A percentile compares a stretch with the other conserved stretches of the same genome.
These are phyloP conservation scores for Talinum fruticosum DNA, from an alignment of 148 eudicot species.

Conservation along the genomic window DNA sequence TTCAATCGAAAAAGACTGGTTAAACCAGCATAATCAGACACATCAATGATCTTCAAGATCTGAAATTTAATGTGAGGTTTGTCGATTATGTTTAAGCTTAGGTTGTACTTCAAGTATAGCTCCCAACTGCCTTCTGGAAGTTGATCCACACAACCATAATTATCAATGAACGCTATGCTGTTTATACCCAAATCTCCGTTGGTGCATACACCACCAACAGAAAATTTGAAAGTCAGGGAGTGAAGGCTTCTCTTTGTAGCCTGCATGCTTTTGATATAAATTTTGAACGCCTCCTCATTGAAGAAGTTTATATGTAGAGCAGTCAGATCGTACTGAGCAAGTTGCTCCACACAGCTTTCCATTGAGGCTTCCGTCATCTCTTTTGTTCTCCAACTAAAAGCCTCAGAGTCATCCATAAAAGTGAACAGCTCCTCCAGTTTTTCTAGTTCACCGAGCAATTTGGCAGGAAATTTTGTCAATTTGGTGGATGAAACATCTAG, in stretches of 20 bases:
- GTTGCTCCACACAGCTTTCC: slow-evolving; percentile 9
- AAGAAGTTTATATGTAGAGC: slow-evolving; percentile 12
- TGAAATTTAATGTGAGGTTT: neutral
- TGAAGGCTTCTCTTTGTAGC: neutral
- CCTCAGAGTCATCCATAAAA: neutral
- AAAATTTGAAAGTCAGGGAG: slow-evolving; percentile 10
- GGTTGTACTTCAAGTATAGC: slow-evolving; percentile 5
- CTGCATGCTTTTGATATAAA: neutral
- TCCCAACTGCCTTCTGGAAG: neutral
- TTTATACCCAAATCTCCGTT: neutral
- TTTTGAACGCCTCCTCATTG: neutral
- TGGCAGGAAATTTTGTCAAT: neutral
- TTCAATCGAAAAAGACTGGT: neutral
- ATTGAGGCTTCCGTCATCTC: neutral
- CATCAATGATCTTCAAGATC: slow-evolving; percentile 5
- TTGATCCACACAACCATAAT: neutral
- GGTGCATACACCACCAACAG: slow-evolving; percentile 10
- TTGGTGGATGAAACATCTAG: slow-evolving; percentile 8
- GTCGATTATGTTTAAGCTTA: slow-evolving; percentile 2
- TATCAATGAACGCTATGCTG: slow-evolving; percentile 13
- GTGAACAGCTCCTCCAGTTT: neutral
- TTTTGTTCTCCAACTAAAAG: slow-evolving; percentile 1
- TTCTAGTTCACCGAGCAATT: neutral
- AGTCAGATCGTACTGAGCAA: neutral
- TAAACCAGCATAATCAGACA: neutral